Base-by-base conservation (phyloP, 208 protist species). In the Zelonia costaricensis region DNA sequence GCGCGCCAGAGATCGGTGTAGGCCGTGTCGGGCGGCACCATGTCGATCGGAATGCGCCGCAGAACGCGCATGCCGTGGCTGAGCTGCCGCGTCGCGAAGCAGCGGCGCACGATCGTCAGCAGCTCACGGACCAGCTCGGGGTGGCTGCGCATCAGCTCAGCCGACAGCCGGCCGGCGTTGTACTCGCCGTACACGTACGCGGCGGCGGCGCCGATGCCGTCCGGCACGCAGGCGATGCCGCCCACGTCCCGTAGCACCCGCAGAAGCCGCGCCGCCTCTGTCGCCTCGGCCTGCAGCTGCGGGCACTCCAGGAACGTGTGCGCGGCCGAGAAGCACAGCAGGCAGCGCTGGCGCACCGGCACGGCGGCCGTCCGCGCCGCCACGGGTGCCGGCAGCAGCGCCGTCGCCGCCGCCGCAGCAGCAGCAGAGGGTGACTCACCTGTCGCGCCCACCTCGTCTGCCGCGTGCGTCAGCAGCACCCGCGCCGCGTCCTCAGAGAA, bases 141-240 rank as follows among this genome's bases (percentile, higher is more conserved):
- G n/a, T 85, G 33, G 2, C 53, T 69, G 16, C 79, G 76, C 46
- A 92, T 54, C 72, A 84, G 36, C 16, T 84, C 79, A 9, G 64
- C 43, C 3, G 79, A 75, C 2, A 91, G 70, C 0, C 63, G 70
- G 10, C 82, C 81, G 43, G 69, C 56, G 69, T 92, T 89, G 78
- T 95, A 93, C 66, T 65, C 69, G 66, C 88, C 67, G 57, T 95
- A 89, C 4, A 93, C 68, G 48, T 84, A 91, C 23, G 67, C 78
- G 3, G 86, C 86, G 0, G 89, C 84, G 0, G 78, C 86, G 18
- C 52, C 66, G 25, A 93, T 67, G 57, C 89, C 89, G 54, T 84
- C 76, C 51, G 28, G 45, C 27, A 46, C 60, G 69, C 56, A 78
- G 18, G 35, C 40, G 46, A 94, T 90, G 30, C 76, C 70, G 33